Evolutionary conservation across 2,329 filamentous ascomycete species (phyloP), one percentile per base, ranked within the genome.

Genomic region (Alternaria infectoria): DNA sequence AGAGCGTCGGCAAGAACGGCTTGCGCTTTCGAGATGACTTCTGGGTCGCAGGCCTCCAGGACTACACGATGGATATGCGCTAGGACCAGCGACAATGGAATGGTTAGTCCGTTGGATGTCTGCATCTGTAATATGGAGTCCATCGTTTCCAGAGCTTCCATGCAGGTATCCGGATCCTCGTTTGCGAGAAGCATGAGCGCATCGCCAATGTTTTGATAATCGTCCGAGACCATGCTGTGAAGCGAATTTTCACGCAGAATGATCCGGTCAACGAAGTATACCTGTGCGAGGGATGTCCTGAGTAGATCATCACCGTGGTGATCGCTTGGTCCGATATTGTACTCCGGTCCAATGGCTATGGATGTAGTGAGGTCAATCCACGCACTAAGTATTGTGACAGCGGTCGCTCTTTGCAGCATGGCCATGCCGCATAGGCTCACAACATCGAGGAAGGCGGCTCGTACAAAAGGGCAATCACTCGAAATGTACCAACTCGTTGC

Each of bases 381-480:
- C 21, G 67, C 61, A 10, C 57, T n/a, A 10, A 74, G 54, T 13
- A 69, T 64, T 2, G 70, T 60, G 13, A 61, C 28, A 13, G 64
- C 57, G 59, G 72, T 68, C 63, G 66, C 23, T 56, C 67, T 59
- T 66, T 72, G 56, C 5, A 74, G 59, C 19, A 74, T 63, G 7
- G 69, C 40, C 61, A 72, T 66, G 5, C 72, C 74, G 46, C 73
- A 78, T 1, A 73, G 56, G 57, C 69, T 74, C 23, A 77, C 55
- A 13, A 81, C 63, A 44, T 82, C 80, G 3, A 82, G 65, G 51
- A 79, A 80, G 7, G 78, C 76, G 4, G 76, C 71, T 61, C 74
- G 74, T 8, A 76, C 74, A 25, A 81, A 73, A 1, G 77, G 67
- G 54, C 80, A 82, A 10, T 63, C 51, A 21, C 62, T 72, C 7